Evolutionary conservation across 352 stramenopile genomes (phyloP), one percentile per base, ranked within the genome.

Genomic region (Nothophytophthora sp.): DNA sequence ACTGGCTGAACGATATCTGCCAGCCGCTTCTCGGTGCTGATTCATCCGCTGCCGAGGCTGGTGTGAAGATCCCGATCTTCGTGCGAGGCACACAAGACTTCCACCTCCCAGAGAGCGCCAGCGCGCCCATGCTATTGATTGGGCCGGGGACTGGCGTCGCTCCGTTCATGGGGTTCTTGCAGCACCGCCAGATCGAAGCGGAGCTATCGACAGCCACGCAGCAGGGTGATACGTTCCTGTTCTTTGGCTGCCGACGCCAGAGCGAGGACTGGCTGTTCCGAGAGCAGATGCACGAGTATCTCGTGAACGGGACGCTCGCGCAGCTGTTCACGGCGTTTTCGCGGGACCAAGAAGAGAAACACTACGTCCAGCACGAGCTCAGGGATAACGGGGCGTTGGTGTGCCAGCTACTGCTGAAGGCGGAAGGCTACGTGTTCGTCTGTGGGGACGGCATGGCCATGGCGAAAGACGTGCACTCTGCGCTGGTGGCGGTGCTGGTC

Each of bases 161-260:
- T 11, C 96, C 96, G 16, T 99, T 99, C 71, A 92, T 98, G 52
- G 94, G 95, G 29, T 99, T 99, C 52, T 46, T 99, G 29, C 77
- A 95, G 48, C 94, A 99, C 51, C 90, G 88, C 18, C 49, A 73
- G 15, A 25, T 69, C 13, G 65, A 89, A 52, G 42, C 55, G 15
- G 48, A 66, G 30, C 27, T 16, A 19, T 33, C 53, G 15, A 11
- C 28, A 15, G 23, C 24, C 4, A 38, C 16, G 12, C 23, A 27
- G 4, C 12, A 16, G 16, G 70, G 76, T 11, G 42, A 66, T 10
- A 88, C 93, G 13, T 87, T 90, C 50, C 67, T 99, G n/a, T 99
- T 97, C 67, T 98, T 97, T 68, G 96, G 96, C 18, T 98, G 95
- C 57, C 85, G 95, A 12, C 68, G 82, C 44, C 50, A 55, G 15